Base-by-base conservation (phyloP, 2,329 filamentous ascomycete species). In the Fusarium sp. region DNA sequence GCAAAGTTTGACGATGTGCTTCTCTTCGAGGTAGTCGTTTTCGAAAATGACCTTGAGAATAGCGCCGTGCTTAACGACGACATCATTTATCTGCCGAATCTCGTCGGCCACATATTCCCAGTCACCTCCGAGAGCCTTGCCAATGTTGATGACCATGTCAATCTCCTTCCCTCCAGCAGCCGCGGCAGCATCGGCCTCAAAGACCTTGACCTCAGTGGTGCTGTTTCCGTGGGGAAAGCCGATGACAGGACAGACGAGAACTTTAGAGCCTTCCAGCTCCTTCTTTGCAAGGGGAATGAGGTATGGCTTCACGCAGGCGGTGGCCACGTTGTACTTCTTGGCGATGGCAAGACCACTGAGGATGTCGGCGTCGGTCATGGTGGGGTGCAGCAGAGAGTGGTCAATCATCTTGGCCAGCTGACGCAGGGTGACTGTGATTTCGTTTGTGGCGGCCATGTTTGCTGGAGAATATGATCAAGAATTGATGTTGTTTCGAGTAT, bases 41-140 rank as follows among this genome's bases (percentile, higher is more conserved):
- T 92, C 89, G 65, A 92, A 91, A 58, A 91, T 92, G 60, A 91
- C 89, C 76, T 92, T 92, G 8, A 91, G 82, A 1, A 85, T 82
- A 0, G 85, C 87, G 0, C 85, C 85, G 8, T 81, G 66, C n/a
- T 78, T 76, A 1, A 78, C 76, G 4, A 90, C 88, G 0, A 82
- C 84, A 0, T 84, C 76, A 72, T 91, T 90, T 70, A 92, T 80
- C 34, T 79, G 76, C 1, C 80, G 76, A 58, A 92, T 88, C 75
- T 92, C 89, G 7, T 84, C 78, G 1, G 79, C 75, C 14, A 91
- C 88, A 70, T 90, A 91, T 8, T 83, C 83, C 89, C 89, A 91
- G 34, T 91, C 87, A 0, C 84, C 86, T 18, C 87, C 82, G 0
- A 91, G 84, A 1, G 84, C 89, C 73, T 91, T 90, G 37, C 89